Conservation (phyloP, 305 asterid genomes). For the Ilex paraguariensis region DNA sequence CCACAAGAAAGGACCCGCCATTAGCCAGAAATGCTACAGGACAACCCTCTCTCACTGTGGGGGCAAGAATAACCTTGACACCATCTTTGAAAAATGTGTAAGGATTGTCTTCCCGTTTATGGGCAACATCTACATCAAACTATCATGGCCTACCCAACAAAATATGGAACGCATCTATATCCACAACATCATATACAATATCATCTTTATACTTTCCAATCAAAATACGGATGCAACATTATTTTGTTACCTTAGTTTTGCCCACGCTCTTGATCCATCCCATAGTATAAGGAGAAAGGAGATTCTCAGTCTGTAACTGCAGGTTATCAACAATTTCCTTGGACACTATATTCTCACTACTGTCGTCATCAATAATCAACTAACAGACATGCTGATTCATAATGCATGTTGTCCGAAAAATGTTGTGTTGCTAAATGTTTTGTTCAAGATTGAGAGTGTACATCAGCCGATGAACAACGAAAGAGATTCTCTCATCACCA, state of each 20-base stretch:
- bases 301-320: no score
- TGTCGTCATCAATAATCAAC: not conserved
- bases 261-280: not conserved
- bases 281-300: not conserved
- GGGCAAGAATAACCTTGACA: no score
- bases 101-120: no score
- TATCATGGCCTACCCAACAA: no score
- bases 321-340: not conserved
- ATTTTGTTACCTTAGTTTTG: not conserved
- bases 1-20: not conserved
- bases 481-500: no score
- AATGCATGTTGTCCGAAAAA: not conserved
- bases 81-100: no score
- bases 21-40: not conserved
- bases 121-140: no score
- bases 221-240: no score
- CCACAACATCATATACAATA: no score
- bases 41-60: not conserved
- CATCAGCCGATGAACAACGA: not conserved
- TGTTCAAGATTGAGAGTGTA: not conserved
- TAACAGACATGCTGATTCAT: no score
- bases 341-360: not conserved
- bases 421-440: not conserved
- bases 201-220: not conserved
- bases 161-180: no score